These are phyloP conservation scores for Apiospora phragmitis DNA, from an alignment of 2,329 filamentous ascomycete species.

Conservation along the genomic window DNA sequence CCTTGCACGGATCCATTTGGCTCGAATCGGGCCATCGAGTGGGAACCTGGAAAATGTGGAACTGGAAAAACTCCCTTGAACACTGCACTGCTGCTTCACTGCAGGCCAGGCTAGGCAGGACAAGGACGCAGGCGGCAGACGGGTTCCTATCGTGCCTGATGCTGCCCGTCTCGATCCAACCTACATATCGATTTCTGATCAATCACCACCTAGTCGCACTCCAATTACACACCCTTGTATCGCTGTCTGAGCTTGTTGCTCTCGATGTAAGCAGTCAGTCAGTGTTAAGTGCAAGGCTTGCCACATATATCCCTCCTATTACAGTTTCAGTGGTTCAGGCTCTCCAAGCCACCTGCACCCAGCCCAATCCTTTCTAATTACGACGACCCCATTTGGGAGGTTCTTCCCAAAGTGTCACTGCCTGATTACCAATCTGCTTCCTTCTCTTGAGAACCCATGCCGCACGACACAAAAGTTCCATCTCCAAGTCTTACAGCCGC, in stretches of 20 bases:
- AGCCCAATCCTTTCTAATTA: neutral
- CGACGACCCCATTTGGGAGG: neutral
- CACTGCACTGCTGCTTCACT: neutral
- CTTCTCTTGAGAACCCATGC: neutral
- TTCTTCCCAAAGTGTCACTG: neutral
- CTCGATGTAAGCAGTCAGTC: neutral
- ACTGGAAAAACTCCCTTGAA: neutral
- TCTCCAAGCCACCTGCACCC: neutral
- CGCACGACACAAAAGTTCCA: neutral
- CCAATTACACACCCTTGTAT: neutral
- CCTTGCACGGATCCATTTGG: neutral
- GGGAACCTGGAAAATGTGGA: slow-evolving; percentile 1
- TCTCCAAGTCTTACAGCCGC: neutral
- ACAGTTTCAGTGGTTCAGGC: neutral
- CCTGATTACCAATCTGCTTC: neutral
- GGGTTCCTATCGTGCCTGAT: neutral
- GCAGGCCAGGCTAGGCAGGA: neutral
- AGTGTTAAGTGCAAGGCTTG: neutral
- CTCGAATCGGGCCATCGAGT: neutral
- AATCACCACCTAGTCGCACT: neutral
- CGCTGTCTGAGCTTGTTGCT: neutral
- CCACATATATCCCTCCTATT: neutral
- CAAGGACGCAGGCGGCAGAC: neutral
- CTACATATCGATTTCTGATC: neutral
- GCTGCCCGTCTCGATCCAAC: no score